Base-by-base conservation (phyloP, 1,284 basidiomycete species). In the Vanrija sp. region DNA sequence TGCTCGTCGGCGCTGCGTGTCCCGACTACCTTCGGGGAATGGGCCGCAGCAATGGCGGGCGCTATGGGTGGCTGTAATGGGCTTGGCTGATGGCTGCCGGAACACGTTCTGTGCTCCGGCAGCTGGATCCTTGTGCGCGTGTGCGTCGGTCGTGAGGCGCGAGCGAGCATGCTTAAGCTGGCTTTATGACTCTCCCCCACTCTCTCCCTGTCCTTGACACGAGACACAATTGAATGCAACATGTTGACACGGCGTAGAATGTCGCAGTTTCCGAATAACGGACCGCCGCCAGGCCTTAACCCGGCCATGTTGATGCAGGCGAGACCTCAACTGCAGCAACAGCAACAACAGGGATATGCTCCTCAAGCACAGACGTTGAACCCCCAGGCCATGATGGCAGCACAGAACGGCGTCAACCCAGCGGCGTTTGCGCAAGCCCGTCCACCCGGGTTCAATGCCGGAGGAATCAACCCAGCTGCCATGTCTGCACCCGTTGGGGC, bases 151-250 rank as follows among this genome's bases (percentile, higher is more conserved):
- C 49, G 68, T 41, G 63, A 60, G 55, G 42, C 43, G 57, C 49
- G 54, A 51, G 54, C 44, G 54, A 57, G 60, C 49, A 60, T 69
- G 71, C 66, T 73, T 74, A 72, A 54, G 43, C 49, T 65, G 67
- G 71, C 71, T 73, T 69, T 74, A 74, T 74, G 72, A 74, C 66
- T 57, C 63, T 37, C 36, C 24, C n/a, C 22, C 39, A n/a, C 47
- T 36, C 41, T 12, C 3, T 24, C 47, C n/a, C 19, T 14, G 15
- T 35, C 23, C 24, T 20, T 48, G 24, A 49, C 24, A 47, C 25
- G n/a, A 25, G n/a, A 43, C 44, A 43, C 23, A 57, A 41, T 19
- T 45, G 16, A 31, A 37, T 46, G 44, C 45, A 39, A 20, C 20
- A 41, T 53, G 47, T 52, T 54, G 51, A 53, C 44, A 37, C 48